phyloP scores from a whole-genome alignment of 2,329 filamentous ascomycete genomes.

The Aspergillus amoenus region DNA sequence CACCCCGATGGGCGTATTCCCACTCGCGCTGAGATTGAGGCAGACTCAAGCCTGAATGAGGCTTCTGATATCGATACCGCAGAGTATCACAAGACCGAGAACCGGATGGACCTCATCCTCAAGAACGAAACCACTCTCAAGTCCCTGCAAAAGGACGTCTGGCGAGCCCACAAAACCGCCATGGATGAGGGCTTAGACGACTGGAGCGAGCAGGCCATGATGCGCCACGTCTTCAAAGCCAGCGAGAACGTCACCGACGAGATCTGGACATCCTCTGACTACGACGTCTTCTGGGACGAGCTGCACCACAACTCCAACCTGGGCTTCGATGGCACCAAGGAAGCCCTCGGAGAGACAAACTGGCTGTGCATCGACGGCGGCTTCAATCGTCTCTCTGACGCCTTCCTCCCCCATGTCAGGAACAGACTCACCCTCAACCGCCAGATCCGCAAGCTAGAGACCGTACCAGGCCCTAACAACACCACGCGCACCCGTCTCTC shows the following conservation, averaged over 20 bases:
- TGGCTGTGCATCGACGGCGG: conserved; percentile 35
- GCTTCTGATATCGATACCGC: conserved; percentile 11
- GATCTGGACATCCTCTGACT: conserved; percentile 28
- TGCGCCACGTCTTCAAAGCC: conserved; percentile 34
- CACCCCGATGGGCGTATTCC: conserved; percentile 24
- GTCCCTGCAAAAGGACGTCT: conserved; percentile 23
- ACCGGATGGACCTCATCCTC: conserved; percentile 19
- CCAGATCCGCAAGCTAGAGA: conserved; percentile 22
- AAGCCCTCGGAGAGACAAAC: conserved; percentile 26
- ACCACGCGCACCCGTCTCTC: conserved; percentile 19
- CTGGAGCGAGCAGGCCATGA: conserved; percentile 27
- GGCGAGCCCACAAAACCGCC: conserved; percentile 20
- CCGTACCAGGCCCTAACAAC: conserved; percentile 8
- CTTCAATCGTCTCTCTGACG: conserved; percentile 35
- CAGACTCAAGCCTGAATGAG: conserved; percentile 15
- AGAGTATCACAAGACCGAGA: conserved; percentile 15
- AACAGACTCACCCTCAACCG: conserved; percentile 24
- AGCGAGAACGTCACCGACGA: conserved; percentile 41
- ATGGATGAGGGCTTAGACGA: conserved; percentile 27
- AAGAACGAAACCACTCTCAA: conserved; percentile 19
- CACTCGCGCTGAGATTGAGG: conserved; percentile 21
- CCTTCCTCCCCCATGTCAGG: conserved; percentile 35
- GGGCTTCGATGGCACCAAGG: conserved; percentile 11
- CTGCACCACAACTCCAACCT: conserved; percentile 5
- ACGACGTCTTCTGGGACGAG: conserved; percentile 37